Evolutionary conservation across 306 rosid genomes (phyloP), one percentile per base, ranked within the genome.

Genomic region (Vicia sativa): DNA sequence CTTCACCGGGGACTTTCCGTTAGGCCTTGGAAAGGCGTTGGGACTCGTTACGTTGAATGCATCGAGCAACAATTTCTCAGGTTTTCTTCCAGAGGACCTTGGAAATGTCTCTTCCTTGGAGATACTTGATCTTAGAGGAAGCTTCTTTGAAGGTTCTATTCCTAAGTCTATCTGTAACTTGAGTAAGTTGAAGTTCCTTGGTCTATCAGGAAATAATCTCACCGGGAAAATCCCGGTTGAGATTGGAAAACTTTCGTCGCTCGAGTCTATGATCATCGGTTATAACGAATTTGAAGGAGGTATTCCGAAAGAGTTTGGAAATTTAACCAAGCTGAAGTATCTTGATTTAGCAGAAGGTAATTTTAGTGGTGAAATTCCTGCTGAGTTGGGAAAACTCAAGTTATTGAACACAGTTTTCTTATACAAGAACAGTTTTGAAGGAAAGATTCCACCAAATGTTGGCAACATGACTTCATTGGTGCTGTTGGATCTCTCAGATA

Each of bases 281-380:
- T 93, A 86, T 81, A 93, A 93, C 60, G 86, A 79, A 25, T 90
- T 90, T 74, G 83, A 85, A 53, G 97, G 97, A 19, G 84, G 88
- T 11, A 79, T 93, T 78, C 97, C 98, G 5, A 5, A 45, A 39
- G 95, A 83, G 58, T 88, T 93, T 72, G 91, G 96, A 35, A 93
- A 93, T 25, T 92, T 93, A 66, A 88, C 95, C 65, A 79, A 76
- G 65, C 74, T 93, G 9, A 85, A 79, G 72, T 93, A 90, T 82
- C 98, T 93, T 80, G 98, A 93, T 74, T 62, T 93, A 75, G 91
- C 98, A 48, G 84, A 80, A 63, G 97, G 95, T 26, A 88, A 82
- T 71, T 91, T 90, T 73, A 78, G 95, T 41, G 90, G 89, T 70
- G 78, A 87, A 69, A 83, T 93, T 83, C 98, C 98, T 37, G 79